Conservation (phyloP, 495 filamentous ascomycete genomes). For the Staphylotrichum longicolle region DNA sequence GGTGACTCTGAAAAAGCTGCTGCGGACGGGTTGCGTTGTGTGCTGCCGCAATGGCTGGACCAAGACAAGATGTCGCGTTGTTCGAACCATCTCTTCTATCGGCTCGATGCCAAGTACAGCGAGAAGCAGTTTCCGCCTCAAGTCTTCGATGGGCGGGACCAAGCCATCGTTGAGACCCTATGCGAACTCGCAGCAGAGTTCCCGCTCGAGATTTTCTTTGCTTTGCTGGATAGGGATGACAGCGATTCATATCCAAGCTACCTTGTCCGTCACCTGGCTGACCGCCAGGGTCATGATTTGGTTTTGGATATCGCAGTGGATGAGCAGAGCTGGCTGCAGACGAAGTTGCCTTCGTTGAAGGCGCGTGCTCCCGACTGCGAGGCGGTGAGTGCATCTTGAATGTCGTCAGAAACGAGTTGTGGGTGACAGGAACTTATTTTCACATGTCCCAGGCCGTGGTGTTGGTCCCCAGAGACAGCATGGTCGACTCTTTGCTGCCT, state of each 20-base stretch:
- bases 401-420: not conserved
- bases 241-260: conserved; percentile 6
- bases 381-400: conserved; percentile 1
- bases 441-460: conserved; percentile 18
- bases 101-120: conserved; percentile 17
- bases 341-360: not conserved
- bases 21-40: conserved; percentile 3
- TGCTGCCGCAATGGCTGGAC: conserved; percentile 18
- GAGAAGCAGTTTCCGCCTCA: not conserved
- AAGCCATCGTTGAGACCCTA: conserved; percentile 12
- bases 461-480: conserved; percentile 24
- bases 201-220: conserved; percentile 24
- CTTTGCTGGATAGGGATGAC: conserved; percentile 17
- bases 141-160: conserved; percentile 9
- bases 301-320: conserved; percentile 16
- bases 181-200: not conserved
- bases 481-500: conserved; percentile 25
- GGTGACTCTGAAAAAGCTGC: not conserved
- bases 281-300: conserved; percentile 16
- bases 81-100: conserved; percentile 20
- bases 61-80: conserved; percentile 15
- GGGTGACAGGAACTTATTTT: not conserved
- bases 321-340: conserved; percentile 4
- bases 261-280: conserved; percentile 13
- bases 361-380: not conserved